Evolutionary conservation across 768 basidiomycete species (phyloP), one percentile per base, ranked within the genome.

Genomic region (Boletus tylopilopsis): DNA sequence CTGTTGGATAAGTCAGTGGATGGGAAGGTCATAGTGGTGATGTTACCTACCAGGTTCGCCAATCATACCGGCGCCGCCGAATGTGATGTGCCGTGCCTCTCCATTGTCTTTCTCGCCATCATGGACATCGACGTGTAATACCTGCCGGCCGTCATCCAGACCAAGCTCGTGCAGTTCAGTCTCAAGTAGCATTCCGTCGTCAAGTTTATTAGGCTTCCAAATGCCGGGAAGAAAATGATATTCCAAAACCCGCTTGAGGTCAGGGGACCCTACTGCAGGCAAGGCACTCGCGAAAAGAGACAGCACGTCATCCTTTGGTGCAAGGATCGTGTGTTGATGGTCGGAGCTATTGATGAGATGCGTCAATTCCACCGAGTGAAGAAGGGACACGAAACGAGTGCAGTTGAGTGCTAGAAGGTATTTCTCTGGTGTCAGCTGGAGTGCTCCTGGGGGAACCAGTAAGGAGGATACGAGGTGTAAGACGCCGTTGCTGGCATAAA

Each of bases 401-500:
- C 94, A 96, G 63, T 96, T 91, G 52, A 97, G 77, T 4, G 90
- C 84, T 10, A 98, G 80, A 16, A 99, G 85, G 56, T 87, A 92
- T 68, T 98, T 98, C 73, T 98, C 96, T 16, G 94, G 88, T 5
- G 94, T 98, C 37, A 94, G 71, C 51, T 81, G 74, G 21, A 95
- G 78, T 38, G 88, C 77, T 15, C 81, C 84, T 3, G 79, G 76
- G 7, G 92, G 89, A 11, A 94, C 67, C 13, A 99, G 79, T 21
- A 98, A 80, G 13, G 82, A 80, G 13, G 88, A 88, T 22, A 98
- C 79, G 36, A 92, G 80, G 67, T 99, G 96, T 15, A 98, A 66
- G 37, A 98, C 96, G 41, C 95, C 96, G 60, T 99, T 99, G 25
- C 89, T 85, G 5, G 90, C 94, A 60, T 94, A 93, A 30, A 96